Base-by-base conservation (phyloP, 2,329 filamentous ascomycete species). In the Aspergillus carbonarius region DNA sequence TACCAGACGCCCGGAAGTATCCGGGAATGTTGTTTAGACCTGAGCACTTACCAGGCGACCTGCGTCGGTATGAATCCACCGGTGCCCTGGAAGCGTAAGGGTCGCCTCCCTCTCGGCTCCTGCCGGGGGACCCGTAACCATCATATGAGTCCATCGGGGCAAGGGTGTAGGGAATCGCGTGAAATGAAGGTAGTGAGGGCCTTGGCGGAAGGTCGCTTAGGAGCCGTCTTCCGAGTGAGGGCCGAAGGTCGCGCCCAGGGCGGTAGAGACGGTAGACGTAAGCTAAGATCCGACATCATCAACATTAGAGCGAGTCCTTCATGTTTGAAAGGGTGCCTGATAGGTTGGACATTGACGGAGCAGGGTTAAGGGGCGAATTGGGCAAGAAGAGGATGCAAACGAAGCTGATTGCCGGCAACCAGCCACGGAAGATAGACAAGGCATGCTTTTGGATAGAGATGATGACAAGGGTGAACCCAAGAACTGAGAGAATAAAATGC, bases 71-170 rank as follows among this genome's bases (percentile, higher is more conserved):
- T 6, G 69, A 71, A 63, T 80, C 78, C n/a, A 66, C 63, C 5
- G 66, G 63, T 8, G 66, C 60, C 55, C 74, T 64, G n/a, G 70
- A 60, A 64, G 67, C 57, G 64, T 75, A 69, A 52, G 70, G 64
- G 35, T 80, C 78, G 42, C 72, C 74, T 44, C 71, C 74, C 40
- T 79, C 77, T 17, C 76, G 74, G 54, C 59, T 68, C 66, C 77
- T 76, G 60, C 76, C 74, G 13, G 78, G 78, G 32, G 78, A 81
- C 12, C 71, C 75, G 60, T 76, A 78, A n/a, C 67, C 68, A 54
- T 81, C 78, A 60, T 79, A 80, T 15, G 79, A 74, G 72, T 81
- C 79, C 79, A 81, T 81, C 27, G 63, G 25, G 27, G 30, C 30
- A 25, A 35, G 51, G 17, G 7, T 20, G 23, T 32, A 27, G n/a